These are phyloP conservation scores for Fusarium sororula DNA, from an alignment of 2,329 filamentous ascomycete species.

Conservation along the genomic window DNA sequence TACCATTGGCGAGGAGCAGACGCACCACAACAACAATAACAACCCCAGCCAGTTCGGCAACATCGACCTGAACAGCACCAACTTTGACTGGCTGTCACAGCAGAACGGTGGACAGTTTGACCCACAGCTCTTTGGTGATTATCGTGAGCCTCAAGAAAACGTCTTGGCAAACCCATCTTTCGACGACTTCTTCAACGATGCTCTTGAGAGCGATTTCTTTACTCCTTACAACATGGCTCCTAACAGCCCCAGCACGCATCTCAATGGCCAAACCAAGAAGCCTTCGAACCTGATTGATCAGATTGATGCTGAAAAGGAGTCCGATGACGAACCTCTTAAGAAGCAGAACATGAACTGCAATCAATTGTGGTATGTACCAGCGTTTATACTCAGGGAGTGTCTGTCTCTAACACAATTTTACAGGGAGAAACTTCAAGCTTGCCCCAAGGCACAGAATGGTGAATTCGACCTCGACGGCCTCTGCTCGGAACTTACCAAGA, in stretches of 20 bases:
- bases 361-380: slow-evolving; percentile 83
- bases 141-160: slow-evolving; percentile 88
- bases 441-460: slow-evolving; percentile 86
- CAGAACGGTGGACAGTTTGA: slow-evolving; percentile 90
- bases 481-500: slow-evolving; percentile 91
- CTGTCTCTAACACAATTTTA: slow-evolving; percentile 51
- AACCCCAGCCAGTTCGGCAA: slow-evolving; percentile 48
- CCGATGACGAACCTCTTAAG: slow-evolving; percentile 70
- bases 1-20: slow-evolving; percentile 73
- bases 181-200: slow-evolving; percentile 78
- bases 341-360: slow-evolving; percentile 79
- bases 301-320: slow-evolving; percentile 79
- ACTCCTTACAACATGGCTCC: slow-evolving; percentile 79
- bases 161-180: slow-evolving; percentile 75
- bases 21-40: slow-evolving; percentile 49
- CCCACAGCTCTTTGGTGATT: slow-evolving; percentile 89
- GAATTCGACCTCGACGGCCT: slow-evolving; percentile 94
- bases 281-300: slow-evolving; percentile 72
- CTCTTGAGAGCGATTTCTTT: slow-evolving; percentile 82
- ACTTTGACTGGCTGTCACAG: slow-evolving; percentile 78
- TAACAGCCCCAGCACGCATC: slow-evolving; percentile 53
- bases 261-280: slow-evolving; percentile 58
- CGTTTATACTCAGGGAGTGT: not conserved
- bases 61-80: slow-evolving; percentile 58
- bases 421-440: slow-evolving; percentile 91